Evolutionary conservation across 2,329 filamentous ascomycete genomes (phyloP).

Genomic region (Nemania sp.): DNA sequence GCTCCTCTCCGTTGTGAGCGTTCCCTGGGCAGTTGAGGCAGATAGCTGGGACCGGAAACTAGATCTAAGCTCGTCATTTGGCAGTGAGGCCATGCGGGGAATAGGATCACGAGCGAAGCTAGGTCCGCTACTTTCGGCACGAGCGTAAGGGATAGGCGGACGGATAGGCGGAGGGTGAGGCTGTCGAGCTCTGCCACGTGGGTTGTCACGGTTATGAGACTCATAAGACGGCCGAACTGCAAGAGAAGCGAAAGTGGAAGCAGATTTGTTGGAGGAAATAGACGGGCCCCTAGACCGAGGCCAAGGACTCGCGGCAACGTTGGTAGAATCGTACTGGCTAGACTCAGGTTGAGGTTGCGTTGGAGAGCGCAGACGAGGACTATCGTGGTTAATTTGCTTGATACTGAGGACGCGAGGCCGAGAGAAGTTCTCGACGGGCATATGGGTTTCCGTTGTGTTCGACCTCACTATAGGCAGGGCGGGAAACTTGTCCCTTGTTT

Average conservation of each 20-base stretch:
- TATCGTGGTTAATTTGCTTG: slow-evolving; percentile 56
- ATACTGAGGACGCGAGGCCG: slow-evolving; percentile 67
- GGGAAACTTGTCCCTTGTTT: slow-evolving; percentile 47
- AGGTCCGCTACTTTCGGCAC: slow-evolving; percentile 56
- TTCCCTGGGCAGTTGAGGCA: slow-evolving; percentile 68
- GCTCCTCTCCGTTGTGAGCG: slow-evolving; percentile 80
- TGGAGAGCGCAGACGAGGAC: slow-evolving; percentile 50
- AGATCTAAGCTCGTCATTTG: slow-evolving; percentile 64
- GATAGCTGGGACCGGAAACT: slow-evolving; percentile 69
- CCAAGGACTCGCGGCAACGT: slow-evolving; percentile 52
- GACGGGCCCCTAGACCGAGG: slow-evolving; percentile 61
- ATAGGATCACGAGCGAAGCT: slow-evolving; percentile 53
- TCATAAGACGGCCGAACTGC: slow-evolving; percentile 57
- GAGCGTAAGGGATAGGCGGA: slow-evolving; percentile 50
- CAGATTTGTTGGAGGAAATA: slow-evolving; percentile 61
- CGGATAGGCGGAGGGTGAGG: slow-evolving; percentile 45
- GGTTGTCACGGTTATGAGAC: slow-evolving; percentile 48
- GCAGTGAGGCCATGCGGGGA: slow-evolving; percentile 59
- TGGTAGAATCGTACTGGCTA: slow-evolving; percentile 40
- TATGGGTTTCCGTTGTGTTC: slow-evolving; percentile 51
- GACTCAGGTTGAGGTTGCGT: slow-evolving; percentile 46
- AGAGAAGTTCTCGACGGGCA: slow-evolving; percentile 68
- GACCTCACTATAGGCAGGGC: slow-evolving; percentile 43
- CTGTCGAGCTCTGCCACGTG: slow-evolving; percentile 46
- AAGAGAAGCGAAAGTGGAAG: slow-evolving; percentile 60